These are phyloP conservation scores for Mycena metata DNA, from an alignment of 768 basidiomycete species.

Conservation along the genomic window DNA sequence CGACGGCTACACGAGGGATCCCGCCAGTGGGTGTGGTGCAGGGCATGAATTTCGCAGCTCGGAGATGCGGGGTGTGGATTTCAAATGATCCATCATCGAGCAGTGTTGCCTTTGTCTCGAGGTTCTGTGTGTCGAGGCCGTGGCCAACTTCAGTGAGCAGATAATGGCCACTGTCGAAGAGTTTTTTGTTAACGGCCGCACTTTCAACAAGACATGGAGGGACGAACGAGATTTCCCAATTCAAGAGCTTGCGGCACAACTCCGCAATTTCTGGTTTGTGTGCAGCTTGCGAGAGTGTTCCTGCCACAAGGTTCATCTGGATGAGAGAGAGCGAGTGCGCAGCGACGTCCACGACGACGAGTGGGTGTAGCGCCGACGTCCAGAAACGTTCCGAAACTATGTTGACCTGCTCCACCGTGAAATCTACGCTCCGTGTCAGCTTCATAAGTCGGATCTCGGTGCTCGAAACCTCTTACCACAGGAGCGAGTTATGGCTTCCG, in stretches of 20 bases:
- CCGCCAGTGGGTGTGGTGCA: slow-evolving; percentile 45
- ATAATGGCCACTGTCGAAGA: slow-evolving; percentile 47
- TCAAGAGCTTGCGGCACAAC: slow-evolving; percentile 43
- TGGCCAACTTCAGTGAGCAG: slow-evolving; percentile 48
- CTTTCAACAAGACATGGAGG: too few relatives aligned
- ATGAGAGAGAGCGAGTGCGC: slow-evolving; percentile 49
- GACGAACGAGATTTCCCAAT: slow-evolving; percentile 43
- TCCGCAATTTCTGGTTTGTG: slow-evolving; percentile 41
- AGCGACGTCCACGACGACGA: slow-evolving; percentile 46
- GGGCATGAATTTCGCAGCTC: slow-evolving; percentile 50
- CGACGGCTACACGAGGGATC: slow-evolving; percentile 43
- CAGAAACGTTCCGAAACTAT: slow-evolving; percentile 49
- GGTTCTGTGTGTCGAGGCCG: slow-evolving; percentile 45
- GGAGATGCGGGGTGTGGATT: slow-evolving; percentile 41
- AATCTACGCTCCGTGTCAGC: too few relatives aligned
- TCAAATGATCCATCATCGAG: slow-evolving; percentile 41
- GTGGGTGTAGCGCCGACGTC: slow-evolving; percentile 49
- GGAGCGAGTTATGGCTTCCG: too few relatives aligned
- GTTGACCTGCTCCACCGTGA: not conserved
- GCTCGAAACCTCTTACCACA: too few relatives aligned
- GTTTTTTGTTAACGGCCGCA: too few relatives aligned
- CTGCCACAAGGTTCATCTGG: slow-evolving; percentile 53
- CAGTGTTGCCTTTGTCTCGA: slow-evolving; percentile 45
- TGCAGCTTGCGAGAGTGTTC: slow-evolving; percentile 48
- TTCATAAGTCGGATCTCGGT: too few relatives aligned